Percentiles rank a stretch among this genome's conserved stretches.
Evolutionary conservation across 495 filamentous ascomycete species (phyloP).

Genomic region (Xylaria telfairii): DNA sequence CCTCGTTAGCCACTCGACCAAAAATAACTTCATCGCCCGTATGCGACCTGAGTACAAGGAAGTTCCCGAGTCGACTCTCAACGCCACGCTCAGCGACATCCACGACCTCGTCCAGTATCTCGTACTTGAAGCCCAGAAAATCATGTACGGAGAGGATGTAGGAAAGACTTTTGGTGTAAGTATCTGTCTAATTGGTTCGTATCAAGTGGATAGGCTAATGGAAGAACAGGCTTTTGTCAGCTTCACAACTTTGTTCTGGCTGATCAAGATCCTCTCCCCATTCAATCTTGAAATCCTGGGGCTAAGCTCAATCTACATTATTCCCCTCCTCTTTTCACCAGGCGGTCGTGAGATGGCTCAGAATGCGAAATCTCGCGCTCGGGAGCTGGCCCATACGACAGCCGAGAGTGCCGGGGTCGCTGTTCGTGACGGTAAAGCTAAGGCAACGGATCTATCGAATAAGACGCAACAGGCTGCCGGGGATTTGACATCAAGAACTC

Average conservation of each 20-base stretch:
- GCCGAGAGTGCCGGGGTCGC: background rate
- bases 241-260: conserved; percentile 9
- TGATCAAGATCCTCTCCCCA: conserved; percentile 7
- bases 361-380: background rate
- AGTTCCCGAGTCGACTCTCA: conserved; percentile 12
- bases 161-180: conserved; percentile 7
- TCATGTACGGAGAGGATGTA: conserved; percentile 9
- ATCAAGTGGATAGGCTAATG: background rate
- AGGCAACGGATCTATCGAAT: conserved; percentile 5
- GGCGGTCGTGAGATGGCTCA: background rate
- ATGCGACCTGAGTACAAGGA: conserved; percentile 11
- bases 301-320: background rate
- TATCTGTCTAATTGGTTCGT: background rate
- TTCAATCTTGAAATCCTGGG: conserved; percentile 3
- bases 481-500: background rate
- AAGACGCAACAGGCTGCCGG: background rate
- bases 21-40: background rate
- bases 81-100: conserved; percentile 13
- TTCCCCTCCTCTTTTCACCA: background rate
- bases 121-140: conserved; percentile 6
- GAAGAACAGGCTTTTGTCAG: background rate
- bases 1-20: conserved; percentile 9
- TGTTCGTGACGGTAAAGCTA: background rate
- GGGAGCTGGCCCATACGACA: background rate
- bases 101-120: conserved; percentile 17